Base-by-base conservation (phyloP, 2,329 filamentous ascomycete species). In the Curvularia sp. region DNA sequence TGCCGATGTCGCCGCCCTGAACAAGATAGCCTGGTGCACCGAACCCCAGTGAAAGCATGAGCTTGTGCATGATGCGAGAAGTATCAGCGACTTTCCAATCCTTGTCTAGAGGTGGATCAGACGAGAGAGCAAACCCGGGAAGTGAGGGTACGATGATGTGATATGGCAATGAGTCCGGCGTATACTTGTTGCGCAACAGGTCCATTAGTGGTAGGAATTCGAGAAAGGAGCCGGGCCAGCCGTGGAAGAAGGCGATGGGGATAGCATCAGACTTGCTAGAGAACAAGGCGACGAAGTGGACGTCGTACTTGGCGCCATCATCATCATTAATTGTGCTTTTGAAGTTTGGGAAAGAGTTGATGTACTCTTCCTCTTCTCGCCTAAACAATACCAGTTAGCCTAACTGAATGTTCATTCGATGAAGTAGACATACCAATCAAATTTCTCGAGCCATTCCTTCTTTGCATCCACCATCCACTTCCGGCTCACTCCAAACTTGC, bases 1-100 rank as follows among this genome's bases (percentile, higher is more conserved):
- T 79, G 2, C 84, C 83, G 1, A 88, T 75, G 63, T 88, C 86
- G 3, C 86, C 86, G 9, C 86, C 86, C 68, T 87, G 85, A 0
- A 79, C 78, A 7, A 86, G 69, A 61, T 88, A 88, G 0, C 81
- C 82, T 0, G 62, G 60, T 28, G 48, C 15, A 0, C 75, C 77
- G 47, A 87, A 85, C 0, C 85, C 86, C 3, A 88, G 77, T 0
- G 76, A 76, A 1, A 82, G 59, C 79, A 88, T 84, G 2, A 87
- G 63, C 22, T 80, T 76, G 69, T 87, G 78, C 53, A 86, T 75
- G 8, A 84, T 69, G 1, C 76, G 71, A 0, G 82, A 78, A 28
- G 75, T 78, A 48, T 81, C 78, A 0, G 71, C 63, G 0, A 75
- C 60, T 0, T 62, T 70, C 62, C 80, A 85, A 61, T 85, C 72